phyloP scores from a whole-genome alignment of 176 grass and related monocot genomes.

The Avena atlantica region DNA sequence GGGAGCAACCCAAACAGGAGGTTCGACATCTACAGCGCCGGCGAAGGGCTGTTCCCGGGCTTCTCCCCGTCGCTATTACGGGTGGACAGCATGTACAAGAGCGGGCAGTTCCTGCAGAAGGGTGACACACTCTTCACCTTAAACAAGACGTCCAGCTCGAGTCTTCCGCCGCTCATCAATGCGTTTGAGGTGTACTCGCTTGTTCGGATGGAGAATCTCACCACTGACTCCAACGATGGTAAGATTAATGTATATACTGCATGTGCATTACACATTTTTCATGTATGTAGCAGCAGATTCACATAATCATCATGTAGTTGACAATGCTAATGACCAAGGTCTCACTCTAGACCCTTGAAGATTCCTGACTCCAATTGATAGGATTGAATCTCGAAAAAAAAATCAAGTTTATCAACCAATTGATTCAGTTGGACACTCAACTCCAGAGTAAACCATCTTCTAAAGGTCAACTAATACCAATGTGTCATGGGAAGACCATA shows the following conservation, averaged over 20 bases:
- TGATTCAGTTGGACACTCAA: background rate
- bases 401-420: background rate
- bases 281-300: background rate
- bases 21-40: background rate
- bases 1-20: background rate
- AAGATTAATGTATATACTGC: background rate
- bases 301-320: background rate
- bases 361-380: background rate
- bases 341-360: background rate
- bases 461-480: background rate
- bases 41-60: accelerated
- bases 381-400: background rate
- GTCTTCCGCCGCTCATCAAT: conserved; percentile 23
- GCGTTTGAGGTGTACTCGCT: conserved; percentile 4
- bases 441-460: background rate
- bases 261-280: background rate
- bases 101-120: background rate
- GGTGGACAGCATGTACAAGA: background rate
- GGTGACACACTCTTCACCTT: background rate
- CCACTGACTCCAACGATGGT: background rate
- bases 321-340: background rate
- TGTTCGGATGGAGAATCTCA: background rate
- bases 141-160: background rate
- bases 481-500: background rate
- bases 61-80: accelerated